Evolutionary conservation across 2,329 filamentous ascomycete species (phyloP).

Genomic region (Aspergillus pseudoterreus): DNA sequence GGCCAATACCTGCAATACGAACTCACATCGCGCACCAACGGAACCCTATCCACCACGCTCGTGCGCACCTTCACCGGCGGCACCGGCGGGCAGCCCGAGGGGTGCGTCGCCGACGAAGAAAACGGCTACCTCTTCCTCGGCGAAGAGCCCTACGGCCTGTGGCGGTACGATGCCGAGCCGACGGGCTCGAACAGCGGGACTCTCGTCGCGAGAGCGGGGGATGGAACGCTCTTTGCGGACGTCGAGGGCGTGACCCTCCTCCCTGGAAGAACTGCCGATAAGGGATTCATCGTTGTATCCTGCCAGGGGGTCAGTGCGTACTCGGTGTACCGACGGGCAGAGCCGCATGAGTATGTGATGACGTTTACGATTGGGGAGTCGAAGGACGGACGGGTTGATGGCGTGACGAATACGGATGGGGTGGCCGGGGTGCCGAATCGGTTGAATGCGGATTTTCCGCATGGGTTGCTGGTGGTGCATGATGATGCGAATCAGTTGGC

Average conservation of each 20-base stretch:
- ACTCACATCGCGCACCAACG: neutral
- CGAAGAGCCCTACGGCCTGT: conserved; percentile 4
- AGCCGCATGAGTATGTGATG: conserved; percentile 7
- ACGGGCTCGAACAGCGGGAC: neutral
- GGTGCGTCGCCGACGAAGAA: conserved; percentile 5
- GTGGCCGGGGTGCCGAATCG: neutral
- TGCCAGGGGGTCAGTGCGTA: conserved; percentile 5
- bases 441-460: conserved; percentile 5
- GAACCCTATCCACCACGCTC: conserved; percentile 1
- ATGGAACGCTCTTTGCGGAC: conserved; percentile 2
- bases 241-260: conserved; percentile 2
- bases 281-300: conserved; percentile 3
- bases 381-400: conserved; percentile 1
- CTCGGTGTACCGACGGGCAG: conserved; percentile 1
- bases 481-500: conserved; percentile 9
- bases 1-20: conserved; percentile 5
- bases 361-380: conserved; percentile 5
- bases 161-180: conserved; percentile 7
- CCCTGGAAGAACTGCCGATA: neutral
- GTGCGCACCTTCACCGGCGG: conserved; percentile 4
- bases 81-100: conserved; percentile 2
- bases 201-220: neutral
- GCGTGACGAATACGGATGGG: conserved; percentile 8
- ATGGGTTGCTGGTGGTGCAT: conserved; percentile 4
- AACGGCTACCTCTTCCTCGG: conserved; percentile 3